Evolutionary conservation across 1,139 yeast species (phyloP).

Genomic region (Candida pseudoviswanathii): DNA sequence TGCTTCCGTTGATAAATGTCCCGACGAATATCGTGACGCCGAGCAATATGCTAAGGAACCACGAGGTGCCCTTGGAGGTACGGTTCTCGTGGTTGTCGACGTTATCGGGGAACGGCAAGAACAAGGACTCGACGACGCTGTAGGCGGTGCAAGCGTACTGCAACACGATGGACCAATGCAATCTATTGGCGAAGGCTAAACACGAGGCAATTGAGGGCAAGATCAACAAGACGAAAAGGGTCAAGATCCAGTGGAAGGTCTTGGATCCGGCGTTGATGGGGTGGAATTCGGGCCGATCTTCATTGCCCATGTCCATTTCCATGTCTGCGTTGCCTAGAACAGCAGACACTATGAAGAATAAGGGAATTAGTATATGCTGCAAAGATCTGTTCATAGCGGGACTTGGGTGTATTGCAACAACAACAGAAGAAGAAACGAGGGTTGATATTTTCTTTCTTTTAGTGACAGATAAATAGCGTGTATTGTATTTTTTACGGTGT

Average conservation of each 20-base stretch:
- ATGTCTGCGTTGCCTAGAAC: constrained; percentile 4
- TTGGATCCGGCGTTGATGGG: constrained; percentile 53
- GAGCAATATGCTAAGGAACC: constrained; percentile 54
- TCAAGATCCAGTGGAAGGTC: constrained; percentile 64
- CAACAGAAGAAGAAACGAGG: not conserved
- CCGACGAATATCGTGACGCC: constrained; percentile 56
- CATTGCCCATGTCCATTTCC: constrained; percentile 36
- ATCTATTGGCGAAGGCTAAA: constrained; percentile 55
- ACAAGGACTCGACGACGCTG: constrained; percentile 54
- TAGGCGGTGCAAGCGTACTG: constrained; percentile 53
- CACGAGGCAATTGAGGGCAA: constrained; percentile 58
- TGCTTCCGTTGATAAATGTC: constrained; percentile 54
- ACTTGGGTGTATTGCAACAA: not conserved
- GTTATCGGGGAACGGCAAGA: constrained; percentile 62
- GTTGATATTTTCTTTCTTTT: too few species aligned
- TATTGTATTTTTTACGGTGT: not conserved
- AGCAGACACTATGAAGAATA: not conserved
- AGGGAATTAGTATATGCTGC: not conserved
- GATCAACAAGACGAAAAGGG: constrained; percentile 48
- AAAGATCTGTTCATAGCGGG: not conserved
- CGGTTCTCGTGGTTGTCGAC: constrained; percentile 62
- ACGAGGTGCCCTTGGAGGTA: constrained; percentile 66
- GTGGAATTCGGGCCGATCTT: constrained; percentile 41
- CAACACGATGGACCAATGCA: constrained; percentile 46
- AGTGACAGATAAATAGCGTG: not conserved